Conservation (phyloP, 2,329 filamentous ascomycete species). For the Sphaerulina musiva region DNA sequence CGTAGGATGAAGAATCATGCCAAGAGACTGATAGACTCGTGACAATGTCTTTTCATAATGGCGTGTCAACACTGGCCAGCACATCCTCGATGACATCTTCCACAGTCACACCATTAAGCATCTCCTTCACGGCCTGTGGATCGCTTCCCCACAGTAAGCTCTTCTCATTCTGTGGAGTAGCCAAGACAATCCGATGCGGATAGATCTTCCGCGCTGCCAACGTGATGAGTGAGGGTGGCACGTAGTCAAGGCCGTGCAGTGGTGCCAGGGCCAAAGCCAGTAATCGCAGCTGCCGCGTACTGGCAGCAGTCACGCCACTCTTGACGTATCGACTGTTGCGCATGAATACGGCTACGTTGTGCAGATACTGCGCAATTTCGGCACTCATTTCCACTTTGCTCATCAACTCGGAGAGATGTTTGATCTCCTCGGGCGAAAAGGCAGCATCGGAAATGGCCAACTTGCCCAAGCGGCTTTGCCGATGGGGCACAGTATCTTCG, state of each 20-base stretch:
- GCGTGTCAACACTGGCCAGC: slow-evolving; percentile 50
- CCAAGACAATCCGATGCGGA: slow-evolving; percentile 70
- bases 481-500: slow-evolving; percentile 64
- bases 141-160: slow-evolving; percentile 93
- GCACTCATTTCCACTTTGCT: slow-evolving; percentile 59
- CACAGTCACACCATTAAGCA: slow-evolving; percentile 55
- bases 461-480: slow-evolving; percentile 51
- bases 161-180: slow-evolving; percentile 63
- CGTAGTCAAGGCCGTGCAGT: slow-evolving; percentile 71
- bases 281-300: slow-evolving; percentile 65
- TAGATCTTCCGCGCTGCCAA: slow-evolving; percentile 84
- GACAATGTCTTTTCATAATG: slow-evolving; percentile 36
- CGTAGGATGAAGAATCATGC: not conserved
- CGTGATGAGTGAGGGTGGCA: slow-evolving; percentile 74
- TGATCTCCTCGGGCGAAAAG: slow-evolving; percentile 42
- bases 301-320: slow-evolving; percentile 67
- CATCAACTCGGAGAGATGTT: slow-evolving; percentile 53
- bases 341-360: slow-evolving; percentile 81
- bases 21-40: not conserved
- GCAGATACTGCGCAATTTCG: slow-evolving; percentile 75
- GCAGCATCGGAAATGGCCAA: slow-evolving; percentile 25
- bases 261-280: slow-evolving; percentile 62
- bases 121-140: slow-evolving; percentile 57
- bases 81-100: slow-evolving; percentile 55
- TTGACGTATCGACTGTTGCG: slow-evolving; percentile 79